phyloP scores from a whole-genome alignment of 2,329 filamentous ascomycete genomes.

The Aspergillus fischeri region DNA sequence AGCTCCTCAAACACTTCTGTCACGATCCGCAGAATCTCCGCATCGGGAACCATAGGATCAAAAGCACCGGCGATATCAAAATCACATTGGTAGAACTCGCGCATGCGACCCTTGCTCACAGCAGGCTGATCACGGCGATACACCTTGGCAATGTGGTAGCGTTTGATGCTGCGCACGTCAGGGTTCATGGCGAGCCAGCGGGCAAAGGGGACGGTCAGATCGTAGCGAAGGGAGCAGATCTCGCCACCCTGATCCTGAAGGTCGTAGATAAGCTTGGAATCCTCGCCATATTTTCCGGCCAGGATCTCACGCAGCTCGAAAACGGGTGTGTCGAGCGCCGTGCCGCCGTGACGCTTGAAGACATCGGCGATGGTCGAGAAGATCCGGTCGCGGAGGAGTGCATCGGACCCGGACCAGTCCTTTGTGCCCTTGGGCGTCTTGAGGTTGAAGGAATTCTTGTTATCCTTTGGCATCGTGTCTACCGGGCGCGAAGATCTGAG shows the following conservation, averaged over 20 bases:
- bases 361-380: slow-evolving; percentile 70
- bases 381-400: slow-evolving; percentile 76
- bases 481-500: slow-evolving; percentile 7
- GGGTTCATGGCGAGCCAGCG: slow-evolving; percentile 91
- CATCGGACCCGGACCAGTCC: slow-evolving; percentile 76
- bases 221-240: slow-evolving; percentile 78
- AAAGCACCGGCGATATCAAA: slow-evolving; percentile 87
- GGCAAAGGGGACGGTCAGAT: slow-evolving; percentile 85
- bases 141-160: slow-evolving; percentile 94
- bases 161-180: slow-evolving; percentile 76
- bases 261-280: slow-evolving; percentile 89
- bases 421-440: slow-evolving; percentile 91
- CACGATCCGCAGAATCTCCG: slow-evolving; percentile 80
- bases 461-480: slow-evolving; percentile 17
- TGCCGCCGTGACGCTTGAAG: slow-evolving; percentile 79
- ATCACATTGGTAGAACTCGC: slow-evolving; percentile 97
- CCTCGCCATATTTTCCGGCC: slow-evolving; percentile 86
- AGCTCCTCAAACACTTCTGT: slow-evolving; percentile 81
- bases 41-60: slow-evolving; percentile 88
- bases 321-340: slow-evolving; percentile 74
- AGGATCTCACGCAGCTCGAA: slow-evolving; percentile 86
- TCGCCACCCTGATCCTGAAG: slow-evolving; percentile 84
- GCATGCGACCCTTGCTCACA: slow-evolving; percentile 86
- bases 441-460: slow-evolving; percentile 57
- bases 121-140: slow-evolving; percentile 77